Evolutionary conservation across 306 rosid genomes (phyloP), one percentile per base, ranked within the genome.

Genomic region (Cucurbita maxima): DNA sequence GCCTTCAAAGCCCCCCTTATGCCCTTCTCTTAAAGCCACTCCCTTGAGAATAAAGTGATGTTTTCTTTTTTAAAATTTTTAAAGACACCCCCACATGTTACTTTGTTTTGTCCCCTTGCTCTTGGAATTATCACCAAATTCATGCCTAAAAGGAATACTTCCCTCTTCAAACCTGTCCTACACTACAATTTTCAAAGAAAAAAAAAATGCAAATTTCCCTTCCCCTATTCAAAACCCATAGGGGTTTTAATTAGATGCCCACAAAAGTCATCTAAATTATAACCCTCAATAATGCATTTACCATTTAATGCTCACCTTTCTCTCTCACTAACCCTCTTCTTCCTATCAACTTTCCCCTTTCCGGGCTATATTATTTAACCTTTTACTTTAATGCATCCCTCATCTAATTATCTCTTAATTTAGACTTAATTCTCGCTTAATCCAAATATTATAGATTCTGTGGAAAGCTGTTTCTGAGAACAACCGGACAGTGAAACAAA

Each of bases 21-120:
- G 47, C 54, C 14, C 56, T 6, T 51, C 56, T 51, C 56, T 84
- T 66, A 52, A 66, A 30, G 34, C 80, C 53, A 67, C 7, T n/a
- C 14, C 54, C 76, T 74, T 78, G 52, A 63, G 73, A 75, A 76
- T 79, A 81, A 80, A 82, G 88, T 82, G 52, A 58, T 75, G 69
- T 69, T 55, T 67, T 76, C 51, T 50, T 73, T 81, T 68, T 74
- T 57, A n/a, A n/a, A n/a, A n/a, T 58, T 22, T 7, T 57, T 20
- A 78, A 47, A 72, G 85, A 82, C 78, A 78, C 71, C 81, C 83
- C 82, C 79, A 50, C 92, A 88, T 87, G 86, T 83, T 86, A 75
- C 79, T 68, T 53, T 72, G 58, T 82, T 82, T 82, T 89, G 97
- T 89, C 89, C 75, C 81, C 78, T 88, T 84, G 79, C 71, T 64